These are phyloP conservation scores for Toxicodendron radicans DNA, from an alignment of 345 rosid genomes.

Conservation along the genomic window DNA sequence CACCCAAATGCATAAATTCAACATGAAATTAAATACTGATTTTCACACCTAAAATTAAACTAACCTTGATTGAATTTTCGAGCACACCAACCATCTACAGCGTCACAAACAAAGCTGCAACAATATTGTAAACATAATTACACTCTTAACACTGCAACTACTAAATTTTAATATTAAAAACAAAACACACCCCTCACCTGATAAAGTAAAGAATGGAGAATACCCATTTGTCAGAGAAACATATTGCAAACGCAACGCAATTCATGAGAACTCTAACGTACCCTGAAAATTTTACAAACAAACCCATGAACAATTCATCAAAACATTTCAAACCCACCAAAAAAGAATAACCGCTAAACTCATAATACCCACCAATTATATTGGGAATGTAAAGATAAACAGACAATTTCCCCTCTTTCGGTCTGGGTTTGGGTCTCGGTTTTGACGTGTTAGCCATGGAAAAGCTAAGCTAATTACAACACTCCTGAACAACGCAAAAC, in stretches of 20 bases:
- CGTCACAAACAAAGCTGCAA: slow-evolving; percentile 92
- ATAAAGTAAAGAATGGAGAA: slow-evolving; percentile 72
- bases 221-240: slow-evolving; percentile 77
- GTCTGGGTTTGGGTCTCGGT: slow-evolving; percentile 31
- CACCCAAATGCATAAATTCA: no score
- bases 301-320: slow-evolving; percentile 10
- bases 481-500: slow-evolving; percentile 4
- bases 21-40: background rate
- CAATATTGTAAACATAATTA: slow-evolving; percentile 10
- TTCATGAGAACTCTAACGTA: slow-evolving; percentile 78
- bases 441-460: slow-evolving; percentile 63
- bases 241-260: slow-evolving; percentile 70
- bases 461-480: slow-evolving; percentile 9
- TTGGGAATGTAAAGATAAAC: slow-evolving; percentile 89
- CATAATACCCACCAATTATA: slow-evolving; percentile 64
- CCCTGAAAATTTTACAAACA: slow-evolving; percentile 44
- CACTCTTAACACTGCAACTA: slow-evolving; percentile 8
- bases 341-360: background rate
- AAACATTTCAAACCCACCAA: background rate
- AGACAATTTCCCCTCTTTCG: slow-evolving; percentile 38
- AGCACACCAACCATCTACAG: slow-evolving; percentile 93
- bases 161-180: no score
- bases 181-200: slow-evolving; percentile 43
- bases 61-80: slow-evolving; percentile 93
- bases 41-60: slow-evolving; percentile 1